These are phyloP conservation scores for Alternaria sp. DNA, from an alignment of 2,329 filamentous ascomycete genomes.

Conservation along the genomic window DNA sequence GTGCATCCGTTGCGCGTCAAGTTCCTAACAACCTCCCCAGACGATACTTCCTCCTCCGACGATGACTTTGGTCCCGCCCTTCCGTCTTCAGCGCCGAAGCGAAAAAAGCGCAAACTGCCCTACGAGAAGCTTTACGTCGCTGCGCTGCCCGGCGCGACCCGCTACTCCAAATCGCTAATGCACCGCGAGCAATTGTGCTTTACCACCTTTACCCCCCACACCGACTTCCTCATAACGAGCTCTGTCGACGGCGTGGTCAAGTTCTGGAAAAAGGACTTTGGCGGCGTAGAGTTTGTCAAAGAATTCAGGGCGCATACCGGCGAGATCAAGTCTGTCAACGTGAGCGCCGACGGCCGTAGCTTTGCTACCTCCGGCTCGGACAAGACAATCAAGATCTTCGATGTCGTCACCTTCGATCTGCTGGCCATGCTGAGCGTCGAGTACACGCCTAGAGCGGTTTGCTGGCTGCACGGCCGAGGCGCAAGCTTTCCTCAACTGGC, in stretches of 20 bases:
- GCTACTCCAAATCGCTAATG: constrained; percentile 97
- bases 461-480: constrained; percentile 86
- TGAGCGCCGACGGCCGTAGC: constrained; percentile 87
- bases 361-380: constrained; percentile 88
- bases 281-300: constrained; percentile 96
- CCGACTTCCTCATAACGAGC: constrained; percentile 93
- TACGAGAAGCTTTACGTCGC: constrained; percentile 96
- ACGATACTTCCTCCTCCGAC: constrained; percentile 65
- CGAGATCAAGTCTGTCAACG: constrained; percentile 81
- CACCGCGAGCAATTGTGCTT: constrained; percentile 94
- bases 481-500: constrained; percentile 88
- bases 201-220: constrained; percentile 84
- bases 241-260: constrained; percentile 97
- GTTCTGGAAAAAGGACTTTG: constrained; percentile 96
- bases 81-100: constrained; percentile 79
- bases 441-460: constrained; percentile 77
- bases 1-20: constrained; percentile 10
- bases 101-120: constrained; percentile 87
- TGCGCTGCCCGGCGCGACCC: constrained; percentile 76
- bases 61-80: constrained; percentile 95
- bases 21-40: constrained; percentile 4
- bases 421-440: constrained; percentile 74
- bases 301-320: constrained; percentile 92
- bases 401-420: constrained; percentile 76
- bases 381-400: constrained; percentile 78